Percentiles rank a stretch among this genome's conserved stretches.
phyloP scores from a whole-genome alignment of 148 eudicot genomes.

The Rhododendron griersonianum region DNA sequence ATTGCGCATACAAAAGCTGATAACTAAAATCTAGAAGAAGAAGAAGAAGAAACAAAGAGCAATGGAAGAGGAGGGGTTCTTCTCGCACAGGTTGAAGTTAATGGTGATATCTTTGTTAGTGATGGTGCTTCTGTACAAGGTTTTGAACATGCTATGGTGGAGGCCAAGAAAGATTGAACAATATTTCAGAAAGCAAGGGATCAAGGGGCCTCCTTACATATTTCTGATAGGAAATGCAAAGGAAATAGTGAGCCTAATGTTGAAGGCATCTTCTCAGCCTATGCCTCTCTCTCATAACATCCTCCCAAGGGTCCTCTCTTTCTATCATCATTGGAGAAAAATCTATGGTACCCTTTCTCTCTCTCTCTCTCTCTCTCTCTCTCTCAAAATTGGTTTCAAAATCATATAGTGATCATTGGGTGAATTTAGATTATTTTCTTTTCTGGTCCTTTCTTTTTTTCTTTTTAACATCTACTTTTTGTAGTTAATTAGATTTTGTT shows the following conservation, averaged over 20 bases:
- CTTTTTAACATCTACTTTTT: neutral
- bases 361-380: slow-evolving; percentile 10
- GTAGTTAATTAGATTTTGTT: neutral
- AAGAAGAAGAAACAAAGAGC: neutral
- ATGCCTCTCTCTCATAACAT: slow-evolving; percentile 75
- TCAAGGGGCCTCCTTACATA: slow-evolving; percentile 77
- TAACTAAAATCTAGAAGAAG: neutral
- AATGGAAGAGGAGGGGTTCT: slow-evolving; percentile 9
- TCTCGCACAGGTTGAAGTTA: slow-evolving; percentile 21
- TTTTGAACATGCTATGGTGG: slow-evolving; percentile 67
- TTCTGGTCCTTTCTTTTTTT: neutral
- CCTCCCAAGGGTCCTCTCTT: slow-evolving; percentile 90
- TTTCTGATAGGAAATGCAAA: slow-evolving; percentile 84
- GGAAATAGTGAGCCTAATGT: slow-evolving; percentile 65
- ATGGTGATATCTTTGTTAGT: slow-evolving; percentile 23
- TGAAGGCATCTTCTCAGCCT: slow-evolving; percentile 71
- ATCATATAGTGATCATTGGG: neutral
- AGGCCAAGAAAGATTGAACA: slow-evolving; percentile 67
- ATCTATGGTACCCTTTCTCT: slow-evolving; percentile 50
- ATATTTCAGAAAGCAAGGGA: slow-evolving; percentile 79
- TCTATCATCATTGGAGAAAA: slow-evolving; percentile 97
- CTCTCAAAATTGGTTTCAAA: neutral
- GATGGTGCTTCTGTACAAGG: slow-evolving; percentile 28
- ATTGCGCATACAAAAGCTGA: neutral
- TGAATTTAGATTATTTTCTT: neutral